Base-by-base conservation (phyloP, 345 rosid genomes). In the Heritiera littoralis region DNA sequence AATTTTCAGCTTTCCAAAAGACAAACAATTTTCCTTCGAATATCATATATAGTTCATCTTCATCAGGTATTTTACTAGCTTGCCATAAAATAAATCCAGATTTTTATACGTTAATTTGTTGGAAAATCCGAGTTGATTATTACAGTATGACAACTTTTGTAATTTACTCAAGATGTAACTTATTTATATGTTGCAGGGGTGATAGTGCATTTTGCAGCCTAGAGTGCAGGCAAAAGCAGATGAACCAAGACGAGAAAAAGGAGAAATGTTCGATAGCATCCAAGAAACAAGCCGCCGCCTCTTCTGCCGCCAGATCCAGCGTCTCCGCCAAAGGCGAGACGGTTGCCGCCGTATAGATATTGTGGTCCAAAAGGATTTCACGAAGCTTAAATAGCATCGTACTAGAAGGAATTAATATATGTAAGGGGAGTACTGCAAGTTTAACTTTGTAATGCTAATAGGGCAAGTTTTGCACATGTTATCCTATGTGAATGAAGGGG, bases 131-230 rank as follows among this genome's bases (percentile, higher is more conserved):
- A 35, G 38, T 35, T 35, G 38, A 35, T 35, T 35, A 35, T 35
- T 35, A 35, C 38, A 35, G 38, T 35, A 35, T 35, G 3, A 35
- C 28, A 35, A 35, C 38, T 35, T 35, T 35, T 35, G 3, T 35
- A 35, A 35, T 35, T 3, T 2, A 35, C 38, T 35, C 38, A 7
- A 28, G 41, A 28, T 49, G 40, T 70, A 8, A 58, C 0, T 11
- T 45, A 46, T 60, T 48, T 43, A 7, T 17, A 40, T 48, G 9
- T 49, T 79, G 85, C 70, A 95, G 98, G 86, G 98, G 98, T 15
- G 97, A 95, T 81, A 89, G 85, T 76, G 98, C 98, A 0, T 95
- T 93, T 79, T 95, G 98, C 84, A 95, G 98, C 76, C 84, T 59
- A 52, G 98, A 95, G 83, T 95, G 98, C 85, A 89, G 98, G 83